Base-by-base conservation (phyloP, 2,329 filamentous ascomycete species). In the Ophiosphaerella herpotricha region DNA sequence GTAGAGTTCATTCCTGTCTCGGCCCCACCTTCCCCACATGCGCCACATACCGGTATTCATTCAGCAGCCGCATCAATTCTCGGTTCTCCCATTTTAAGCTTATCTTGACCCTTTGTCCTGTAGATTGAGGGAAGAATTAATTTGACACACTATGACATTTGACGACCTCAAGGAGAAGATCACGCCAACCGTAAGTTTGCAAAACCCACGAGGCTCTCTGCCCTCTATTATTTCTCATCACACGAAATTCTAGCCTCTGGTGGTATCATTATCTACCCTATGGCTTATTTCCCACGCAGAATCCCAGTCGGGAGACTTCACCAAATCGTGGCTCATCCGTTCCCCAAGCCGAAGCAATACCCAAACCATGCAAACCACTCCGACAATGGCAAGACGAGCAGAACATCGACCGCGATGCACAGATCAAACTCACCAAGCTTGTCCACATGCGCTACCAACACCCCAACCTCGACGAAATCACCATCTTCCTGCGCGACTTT, bases 361-460 rank as follows among this genome's bases (percentile, higher is more conserved):
- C 72, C 40, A 57, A 65, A 21, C 61, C 70, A 1, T 67, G 70
- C 40, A 69, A 68, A 46, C 57, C 68, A 7, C 61, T 76, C 8
- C 59, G 63, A 9, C 56, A 68, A 58, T 78, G 75, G 75, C 74
- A 75, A 44, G 48, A 64, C 18, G 57, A 62, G 31, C 61, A 69
- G 31, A 66, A 66, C 35, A 80, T 82, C 63, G 73, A 80, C 52
- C 58, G 62, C 13, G 54, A 69, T 39, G 66, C 73, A 26, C 79
- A 81, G 52, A 74, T 82, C 55, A 73, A 75, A 48, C 63, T 83
- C 16, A 75, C 72, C 6, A 78, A 77, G 48, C 52, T 82, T 4
- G 73, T 74, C 2, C 80, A 82, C 51, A 81, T 82, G 78, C 74
- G 79, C 1, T 83, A 83, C 58, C 79, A 81, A 50, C 80, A 82